Percentiles rank a stretch among this genome's conserved stretches.
These are phyloP conservation scores for Aegilops bicornis DNA, from an alignment of 176 grass and related monocot species.

Conservation along the genomic window DNA sequence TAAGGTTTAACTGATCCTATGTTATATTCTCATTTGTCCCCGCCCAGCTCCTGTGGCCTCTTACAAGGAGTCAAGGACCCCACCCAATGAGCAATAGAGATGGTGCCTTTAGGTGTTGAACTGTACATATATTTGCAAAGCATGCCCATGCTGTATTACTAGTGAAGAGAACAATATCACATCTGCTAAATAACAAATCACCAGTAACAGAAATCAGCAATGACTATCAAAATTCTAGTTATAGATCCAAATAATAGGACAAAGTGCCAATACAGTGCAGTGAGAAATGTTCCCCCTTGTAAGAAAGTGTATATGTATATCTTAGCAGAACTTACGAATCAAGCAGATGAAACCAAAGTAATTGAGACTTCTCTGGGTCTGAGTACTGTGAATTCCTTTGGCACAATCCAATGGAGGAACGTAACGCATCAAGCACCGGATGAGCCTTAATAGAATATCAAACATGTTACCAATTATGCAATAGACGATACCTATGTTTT, in stretches of 20 bases:
- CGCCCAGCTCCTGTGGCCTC: neutral
- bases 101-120: neutral
- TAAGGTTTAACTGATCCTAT: neutral
- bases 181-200: neutral
- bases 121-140: neutral
- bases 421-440: conserved; percentile 72
- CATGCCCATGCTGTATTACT: neutral
- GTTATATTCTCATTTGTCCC: neutral
- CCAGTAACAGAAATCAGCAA: neutral
- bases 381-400: conserved; percentile 88
- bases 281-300: neutral
- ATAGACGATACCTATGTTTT: no score
- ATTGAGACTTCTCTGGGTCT: conserved; percentile 73
- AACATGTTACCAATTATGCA: conserved; percentile 30
- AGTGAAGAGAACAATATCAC: conserved; percentile 9
- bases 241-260: neutral
- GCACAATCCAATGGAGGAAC: conserved; percentile 71
- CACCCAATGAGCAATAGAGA: neutral
- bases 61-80: neutral
- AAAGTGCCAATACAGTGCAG: neutral
- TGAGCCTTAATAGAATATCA: conserved; percentile 51
- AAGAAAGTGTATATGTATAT: conserved; percentile 14
- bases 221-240: neutral
- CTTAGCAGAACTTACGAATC: conserved; percentile 63
- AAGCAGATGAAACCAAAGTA: conserved; percentile 86